Evolutionary conservation across 163 green algal species (phyloP), one percentile per base, ranked within the genome.

Genomic region (Chlamydomonas reinhardtii): DNA sequence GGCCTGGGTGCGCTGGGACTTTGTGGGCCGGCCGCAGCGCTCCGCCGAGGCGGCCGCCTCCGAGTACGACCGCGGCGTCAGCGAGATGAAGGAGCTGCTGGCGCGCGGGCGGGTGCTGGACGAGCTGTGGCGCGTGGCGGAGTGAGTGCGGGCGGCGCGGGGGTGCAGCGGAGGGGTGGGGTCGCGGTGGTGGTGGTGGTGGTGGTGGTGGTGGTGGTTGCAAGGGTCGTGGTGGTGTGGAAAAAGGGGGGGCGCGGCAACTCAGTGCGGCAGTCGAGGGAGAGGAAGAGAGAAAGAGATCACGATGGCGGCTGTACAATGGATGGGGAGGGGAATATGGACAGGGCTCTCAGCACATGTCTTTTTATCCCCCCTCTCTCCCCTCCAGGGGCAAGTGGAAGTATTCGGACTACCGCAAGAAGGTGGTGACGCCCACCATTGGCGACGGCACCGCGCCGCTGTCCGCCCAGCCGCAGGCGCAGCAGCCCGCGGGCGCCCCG

Each of bases 1-100:
- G 95, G 94, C 98, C 2, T 99, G 98, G 92, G 94, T 99, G 52
- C 94, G 97, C 71, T 99, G 98, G 98, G 97, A 99, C 90, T 66
- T 94, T 52, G 92, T 92, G 25, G 97, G 97, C 39, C 95, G 96
- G 73, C 97, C 96, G 17, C 93, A 96, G 79, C 93, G 96, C 68
- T 93, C 73, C 85, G 54, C 91, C 35, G 39, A 39, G 0, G 70
- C 81, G 20, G 81, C 81, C 24, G 54, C 79, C 27, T 39, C 39
- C 25, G 86, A 90, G 69, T 94, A 92, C 65, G 84, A 90, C 62
- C 52, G 31, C 20, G 62, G 75, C 37, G 88, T 92, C 37, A 52
- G 48, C 61, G 90, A 94, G 88, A 94, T 94, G 89, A 68, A 81
- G 27, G 87, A 74, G 72, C 83, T 95, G 80, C 80, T 93, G 74